These are phyloP conservation scores for Trichoderma virens DNA, from an alignment of 495 filamentous ascomycete species.

Conservation along the genomic window DNA sequence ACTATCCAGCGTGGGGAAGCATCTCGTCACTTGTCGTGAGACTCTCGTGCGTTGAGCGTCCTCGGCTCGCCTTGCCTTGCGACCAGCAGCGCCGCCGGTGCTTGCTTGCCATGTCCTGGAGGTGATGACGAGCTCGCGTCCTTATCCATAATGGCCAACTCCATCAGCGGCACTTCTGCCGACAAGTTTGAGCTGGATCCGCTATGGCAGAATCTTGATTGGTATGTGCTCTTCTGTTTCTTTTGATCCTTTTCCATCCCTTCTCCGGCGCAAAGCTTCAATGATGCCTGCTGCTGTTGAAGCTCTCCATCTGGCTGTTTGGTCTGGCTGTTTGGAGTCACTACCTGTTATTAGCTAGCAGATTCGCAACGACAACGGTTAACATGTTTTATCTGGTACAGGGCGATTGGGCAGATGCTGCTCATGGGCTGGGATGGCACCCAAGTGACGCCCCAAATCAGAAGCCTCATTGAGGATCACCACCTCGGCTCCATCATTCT, in stretches of 20 bases:
- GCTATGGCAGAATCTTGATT: constrained; percentile 62
- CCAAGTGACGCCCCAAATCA: constrained; percentile 76
- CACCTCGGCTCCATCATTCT: constrained; percentile 70
- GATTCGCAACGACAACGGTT: constrained; percentile 7
- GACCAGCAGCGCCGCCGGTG: not conserved
- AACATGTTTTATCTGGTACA: constrained; percentile 18
- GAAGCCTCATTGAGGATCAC: constrained; percentile 74
- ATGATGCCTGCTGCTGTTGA: not conserved
- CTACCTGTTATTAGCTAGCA: not conserved
- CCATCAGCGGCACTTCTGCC: constrained; percentile 3
- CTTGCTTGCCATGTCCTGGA: not conserved
- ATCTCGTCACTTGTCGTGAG: not conserved
- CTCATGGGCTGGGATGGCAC: constrained; percentile 96
- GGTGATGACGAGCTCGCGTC: not conserved
- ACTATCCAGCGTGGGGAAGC: not conserved
- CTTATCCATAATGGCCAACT: not conserved
- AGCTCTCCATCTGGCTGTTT: not conserved
- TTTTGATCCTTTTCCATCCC: not conserved
- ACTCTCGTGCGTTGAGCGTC: not conserved
- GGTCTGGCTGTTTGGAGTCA: too few species aligned
- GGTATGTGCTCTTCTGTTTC: constrained; percentile 32
- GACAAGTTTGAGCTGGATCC: constrained; percentile 49
- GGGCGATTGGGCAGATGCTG: constrained; percentile 79
- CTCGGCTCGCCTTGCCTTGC: not conserved
- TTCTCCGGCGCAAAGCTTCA: not conserved